Percentiles rank a stretch among this genome's conserved stretches.
Evolutionary conservation across 169 alveolate genomes (phyloP).

Genomic region (Plasmodium yoelii): DNA sequence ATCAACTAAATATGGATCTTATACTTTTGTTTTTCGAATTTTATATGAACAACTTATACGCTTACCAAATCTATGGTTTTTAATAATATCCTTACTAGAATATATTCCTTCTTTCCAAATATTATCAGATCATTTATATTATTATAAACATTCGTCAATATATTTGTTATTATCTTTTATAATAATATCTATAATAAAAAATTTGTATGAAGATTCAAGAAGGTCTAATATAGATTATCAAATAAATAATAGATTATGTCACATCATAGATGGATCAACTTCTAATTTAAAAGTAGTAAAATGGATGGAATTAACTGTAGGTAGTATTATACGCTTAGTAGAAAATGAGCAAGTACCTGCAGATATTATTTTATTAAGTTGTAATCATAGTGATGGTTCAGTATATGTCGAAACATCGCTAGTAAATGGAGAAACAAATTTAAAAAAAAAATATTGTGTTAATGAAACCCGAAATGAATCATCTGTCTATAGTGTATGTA

Average conservation of each 20-base stretch:
- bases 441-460: slow-evolving; percentile 82
- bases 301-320: slow-evolving; percentile 82
- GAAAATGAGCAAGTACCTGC: slow-evolving; percentile 87
- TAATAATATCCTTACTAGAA: slow-evolving; percentile 66
- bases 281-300: slow-evolving; percentile 78
- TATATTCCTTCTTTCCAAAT: slow-evolving; percentile 78
- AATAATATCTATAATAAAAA: slow-evolving; percentile 77
- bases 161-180: slow-evolving; percentile 77
- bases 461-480: slow-evolving; percentile 83
- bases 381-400: slow-evolving; percentile 84
- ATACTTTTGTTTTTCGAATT: slow-evolving; percentile 79
- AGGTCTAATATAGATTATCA: slow-evolving; percentile 80
- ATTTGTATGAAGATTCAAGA: slow-evolving; percentile 78
- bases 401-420: slow-evolving; percentile 82
- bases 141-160: slow-evolving; percentile 49
- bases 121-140: slow-evolving; percentile 44
- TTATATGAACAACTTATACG: slow-evolving; percentile 75
- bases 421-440: slow-evolving; percentile 82
- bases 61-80: slow-evolving; percentile 75
- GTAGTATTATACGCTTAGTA: slow-evolving; percentile 83
- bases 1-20: slow-evolving; percentile 54
- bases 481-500: slow-evolving; percentile 81
- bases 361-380: slow-evolving; percentile 80
- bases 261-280: slow-evolving; percentile 78
- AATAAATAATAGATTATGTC: slow-evolving; percentile 81